Evolutionary conservation across 2,329 filamentous ascomycete species (phyloP).

Genomic region (Arachnopeziza araneosa): DNA sequence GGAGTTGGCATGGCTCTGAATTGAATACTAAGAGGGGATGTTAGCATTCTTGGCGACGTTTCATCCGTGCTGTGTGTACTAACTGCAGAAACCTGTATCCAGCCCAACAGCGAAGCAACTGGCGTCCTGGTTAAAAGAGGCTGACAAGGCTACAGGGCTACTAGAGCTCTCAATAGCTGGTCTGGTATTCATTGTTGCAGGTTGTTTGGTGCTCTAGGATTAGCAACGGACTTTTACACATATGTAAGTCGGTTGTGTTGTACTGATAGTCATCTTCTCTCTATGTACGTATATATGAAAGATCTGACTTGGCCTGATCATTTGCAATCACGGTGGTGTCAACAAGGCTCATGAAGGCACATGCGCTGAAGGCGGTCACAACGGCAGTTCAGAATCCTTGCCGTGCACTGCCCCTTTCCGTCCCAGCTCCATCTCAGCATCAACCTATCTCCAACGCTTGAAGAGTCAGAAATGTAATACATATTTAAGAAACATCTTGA

Average conservation of each 20-base stretch:
- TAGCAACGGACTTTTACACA: not conserved
- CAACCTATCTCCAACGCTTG: not conserved
- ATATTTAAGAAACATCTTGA: not conserved
- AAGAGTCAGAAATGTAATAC: not conserved
- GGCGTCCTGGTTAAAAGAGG: slow-evolving; percentile 78
- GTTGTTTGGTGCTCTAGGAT: not conserved
- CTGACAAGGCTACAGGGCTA: slow-evolving; percentile 71
- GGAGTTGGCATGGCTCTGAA: slow-evolving; percentile 65
- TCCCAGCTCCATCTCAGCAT: not conserved
- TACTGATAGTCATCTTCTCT: not conserved
- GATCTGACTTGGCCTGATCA: not conserved
- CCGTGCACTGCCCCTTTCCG: not conserved
- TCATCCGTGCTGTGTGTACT: slow-evolving; percentile 27
- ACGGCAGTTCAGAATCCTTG: not conserved
- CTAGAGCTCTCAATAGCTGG: slow-evolving; percentile 74
- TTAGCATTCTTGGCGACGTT: not conserved
- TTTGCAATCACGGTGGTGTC: not conserved
- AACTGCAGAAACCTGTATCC: slow-evolving; percentile 80
- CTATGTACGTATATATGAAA: too few relatives aligned
- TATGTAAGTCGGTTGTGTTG: not conserved
- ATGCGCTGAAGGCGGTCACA: not conserved
- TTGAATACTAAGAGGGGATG: slow-evolving; percentile 55
- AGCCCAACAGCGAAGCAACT: slow-evolving; percentile 84
- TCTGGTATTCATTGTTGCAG: slow-evolving; percentile 73
- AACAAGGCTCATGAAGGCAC: not conserved